Percentiles rank a stretch among this genome's conserved stretches.
Evolutionary conservation across 768 basidiomycete genomes (phyloP).

Genomic region (Hericium coralloides): DNA sequence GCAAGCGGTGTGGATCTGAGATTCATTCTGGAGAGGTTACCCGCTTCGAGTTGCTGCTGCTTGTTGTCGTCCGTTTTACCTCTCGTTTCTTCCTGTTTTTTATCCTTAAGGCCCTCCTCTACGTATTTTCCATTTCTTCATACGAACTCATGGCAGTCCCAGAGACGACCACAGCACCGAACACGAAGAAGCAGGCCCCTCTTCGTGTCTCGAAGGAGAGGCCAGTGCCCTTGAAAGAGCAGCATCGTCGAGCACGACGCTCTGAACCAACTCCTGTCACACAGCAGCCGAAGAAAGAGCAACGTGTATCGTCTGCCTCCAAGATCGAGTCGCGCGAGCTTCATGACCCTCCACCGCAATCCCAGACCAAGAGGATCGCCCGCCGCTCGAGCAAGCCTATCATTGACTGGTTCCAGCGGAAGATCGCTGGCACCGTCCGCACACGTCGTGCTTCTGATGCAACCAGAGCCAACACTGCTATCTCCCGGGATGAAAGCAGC

Average conservation of each 20-base stretch:
- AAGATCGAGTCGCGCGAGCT: conserved; percentile 8
- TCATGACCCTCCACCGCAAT: conserved; percentile 20
- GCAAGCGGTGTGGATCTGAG: background rate
- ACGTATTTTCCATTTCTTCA: background rate
- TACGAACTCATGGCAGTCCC: background rate
- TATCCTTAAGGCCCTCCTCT: background rate
- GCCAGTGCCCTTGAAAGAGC: background rate
- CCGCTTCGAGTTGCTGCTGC: background rate
- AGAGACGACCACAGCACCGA: background rate
- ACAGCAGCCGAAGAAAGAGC: conserved; percentile 5
- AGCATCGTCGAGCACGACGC: background rate
- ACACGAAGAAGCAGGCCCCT: background rate
- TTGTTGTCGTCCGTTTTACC: background rate
- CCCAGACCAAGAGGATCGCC: conserved; percentile 52
- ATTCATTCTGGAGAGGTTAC: background rate
- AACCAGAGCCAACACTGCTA: conserved; percentile 5
- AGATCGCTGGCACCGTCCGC: conserved; percentile 63
- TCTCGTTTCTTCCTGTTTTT: background rate
- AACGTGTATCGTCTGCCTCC: background rate
- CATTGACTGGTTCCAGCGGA: conserved; percentile 85
- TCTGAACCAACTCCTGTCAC: background rate
- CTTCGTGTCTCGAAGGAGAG: conserved; percentile 1
- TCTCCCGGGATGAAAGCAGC: conserved; percentile 5
- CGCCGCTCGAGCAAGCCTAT: conserved; percentile 76
- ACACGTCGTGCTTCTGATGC: conserved; percentile 39